Percentiles rank a stretch among this genome's conserved stretches.
Conservation (phyloP, 257 asterid genomes). For the Petrea volubilis region DNA sequence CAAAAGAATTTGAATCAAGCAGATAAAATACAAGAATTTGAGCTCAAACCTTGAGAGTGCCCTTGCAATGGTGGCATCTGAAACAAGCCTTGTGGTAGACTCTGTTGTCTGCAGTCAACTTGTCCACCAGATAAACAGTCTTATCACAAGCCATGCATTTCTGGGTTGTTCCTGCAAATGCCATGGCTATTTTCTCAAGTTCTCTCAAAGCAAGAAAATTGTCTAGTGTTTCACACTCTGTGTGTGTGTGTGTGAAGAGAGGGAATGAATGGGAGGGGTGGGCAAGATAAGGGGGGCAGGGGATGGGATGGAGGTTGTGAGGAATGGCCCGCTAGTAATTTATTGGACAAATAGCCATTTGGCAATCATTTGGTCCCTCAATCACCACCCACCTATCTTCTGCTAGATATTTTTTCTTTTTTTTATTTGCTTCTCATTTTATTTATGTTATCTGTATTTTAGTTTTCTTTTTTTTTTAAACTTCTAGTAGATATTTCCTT, state of each 20-base stretch:
- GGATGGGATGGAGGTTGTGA: constrained; percentile 22
- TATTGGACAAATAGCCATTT: constrained; percentile 33
- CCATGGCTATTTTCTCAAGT: constrained; percentile 48
- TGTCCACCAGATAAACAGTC: constrained; percentile 92
- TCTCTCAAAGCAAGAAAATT: constrained; percentile 14
- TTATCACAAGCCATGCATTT: constrained; percentile 96
- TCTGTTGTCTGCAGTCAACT: constrained; percentile 87
- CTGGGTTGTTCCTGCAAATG: constrained; percentile 98
- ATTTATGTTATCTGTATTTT: background rate
- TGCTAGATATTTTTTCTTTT: constrained; percentile 9
- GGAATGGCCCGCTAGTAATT: constrained; percentile 29
- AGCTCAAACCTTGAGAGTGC: constrained; percentile 77
- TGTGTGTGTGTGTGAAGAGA: constrained; percentile 14
- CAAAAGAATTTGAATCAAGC: background rate
- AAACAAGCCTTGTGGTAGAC: constrained; percentile 92
- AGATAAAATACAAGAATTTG: background rate
- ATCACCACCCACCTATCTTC: constrained; percentile 37
- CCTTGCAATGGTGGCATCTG: constrained; percentile 95
- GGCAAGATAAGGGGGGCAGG: constrained; percentile 33
- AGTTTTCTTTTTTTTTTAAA: background rate
- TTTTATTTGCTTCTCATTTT: background rate
- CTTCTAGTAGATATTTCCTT: background rate
- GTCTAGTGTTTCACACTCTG: background rate
- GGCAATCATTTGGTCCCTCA: constrained; percentile 46
- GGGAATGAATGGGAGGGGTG: constrained; percentile 11